These are phyloP conservation scores for Cicer arietinum DNA, from an alignment of 306 rosid genomes.

Conservation along the genomic window DNA sequence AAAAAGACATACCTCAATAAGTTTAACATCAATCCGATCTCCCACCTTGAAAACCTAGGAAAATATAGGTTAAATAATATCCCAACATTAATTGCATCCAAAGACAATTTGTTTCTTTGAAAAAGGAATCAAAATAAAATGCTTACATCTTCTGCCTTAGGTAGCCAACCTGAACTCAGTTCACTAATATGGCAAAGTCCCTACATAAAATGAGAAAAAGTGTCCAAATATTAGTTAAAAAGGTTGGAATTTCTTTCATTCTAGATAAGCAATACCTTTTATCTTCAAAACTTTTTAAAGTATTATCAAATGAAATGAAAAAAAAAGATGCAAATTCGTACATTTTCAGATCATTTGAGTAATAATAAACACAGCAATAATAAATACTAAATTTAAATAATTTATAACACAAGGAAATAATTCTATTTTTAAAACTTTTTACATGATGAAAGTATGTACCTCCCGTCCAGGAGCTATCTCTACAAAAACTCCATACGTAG, in stretches of 20 bases:
- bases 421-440: conserved; percentile 27
- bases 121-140: conserved; percentile 17
- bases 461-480: conserved; percentile 98
- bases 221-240: conserved; percentile 20
- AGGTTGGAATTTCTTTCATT: conserved; percentile 32
- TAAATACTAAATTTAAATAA: conserved; percentile 28
- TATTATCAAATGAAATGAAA: conserved; percentile 25
- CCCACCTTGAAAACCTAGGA: conserved; percentile 89
- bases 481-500: conserved; percentile 84
- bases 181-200: conserved; percentile 99
- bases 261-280: conserved; percentile 28
- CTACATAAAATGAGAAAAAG: conserved; percentile 56
- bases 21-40: conserved; percentile 89
- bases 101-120: background rate
- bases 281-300: conserved; percentile 1
- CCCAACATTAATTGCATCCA: conserved; percentile 3
- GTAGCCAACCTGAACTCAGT: conserved; percentile 85
- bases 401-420: conserved; percentile 11
- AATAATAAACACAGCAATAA: conserved; percentile 9
- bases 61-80: conserved; percentile 37
- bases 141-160: conserved; percentile 95
- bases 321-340: background rate
- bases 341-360: conserved; percentile 26
- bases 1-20: conserved; percentile 74
- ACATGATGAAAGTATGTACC: conserved; percentile 57